A percentile compares a stretch with the other conserved stretches of the same genome.
phyloP scores from a whole-genome alignment of 306 rosid genomes.

The Fagus sylvatica region DNA sequence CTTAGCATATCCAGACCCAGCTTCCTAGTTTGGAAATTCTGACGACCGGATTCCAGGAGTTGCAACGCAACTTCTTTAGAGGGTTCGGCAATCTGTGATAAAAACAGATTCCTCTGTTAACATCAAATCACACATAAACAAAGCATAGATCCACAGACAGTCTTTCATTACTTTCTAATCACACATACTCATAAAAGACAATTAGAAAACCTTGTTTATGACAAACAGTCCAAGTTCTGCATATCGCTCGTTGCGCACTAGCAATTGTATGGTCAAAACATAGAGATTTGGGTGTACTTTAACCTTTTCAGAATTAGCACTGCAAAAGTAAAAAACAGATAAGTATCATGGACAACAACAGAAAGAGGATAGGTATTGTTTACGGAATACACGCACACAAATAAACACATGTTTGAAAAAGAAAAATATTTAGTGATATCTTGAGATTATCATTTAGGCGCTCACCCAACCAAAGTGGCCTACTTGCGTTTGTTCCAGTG shows the following conservation, averaged over 20 bases:
- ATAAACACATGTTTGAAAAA: no score
- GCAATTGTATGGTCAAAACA: constrained; percentile 71
- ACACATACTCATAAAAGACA: constrained; percentile 7
- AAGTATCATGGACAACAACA: constrained; percentile 14
- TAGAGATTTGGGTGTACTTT: constrained; percentile 65
- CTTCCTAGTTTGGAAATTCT: constrained; percentile 68
- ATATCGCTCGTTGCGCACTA: constrained; percentile 76
- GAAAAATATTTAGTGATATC: background rate
- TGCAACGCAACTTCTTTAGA: constrained; percentile 93
- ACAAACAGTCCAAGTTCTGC: constrained; percentile 84
- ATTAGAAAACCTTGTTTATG: constrained; percentile 66
- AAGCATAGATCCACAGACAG: background rate
- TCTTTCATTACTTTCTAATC: constrained; percentile 2
- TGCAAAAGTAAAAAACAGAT: constrained; percentile 38
- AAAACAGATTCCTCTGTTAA: constrained; percentile 18
- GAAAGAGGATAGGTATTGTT: background rate
- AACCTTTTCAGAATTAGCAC: constrained; percentile 77
- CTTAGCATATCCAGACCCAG: constrained; percentile 96
- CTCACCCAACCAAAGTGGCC: constrained; percentile 14
- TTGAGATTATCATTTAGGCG: constrained; percentile 16
- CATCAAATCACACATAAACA: constrained; percentile 28
- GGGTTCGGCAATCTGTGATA: constrained; percentile 80
- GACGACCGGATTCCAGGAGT: constrained; percentile 88
- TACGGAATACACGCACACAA: background rate
- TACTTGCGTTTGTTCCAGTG: background rate